These are phyloP conservation scores for Tolypocladium ophioglossoides DNA, from an alignment of 2,329 filamentous ascomycete species.

Conservation along the genomic window DNA sequence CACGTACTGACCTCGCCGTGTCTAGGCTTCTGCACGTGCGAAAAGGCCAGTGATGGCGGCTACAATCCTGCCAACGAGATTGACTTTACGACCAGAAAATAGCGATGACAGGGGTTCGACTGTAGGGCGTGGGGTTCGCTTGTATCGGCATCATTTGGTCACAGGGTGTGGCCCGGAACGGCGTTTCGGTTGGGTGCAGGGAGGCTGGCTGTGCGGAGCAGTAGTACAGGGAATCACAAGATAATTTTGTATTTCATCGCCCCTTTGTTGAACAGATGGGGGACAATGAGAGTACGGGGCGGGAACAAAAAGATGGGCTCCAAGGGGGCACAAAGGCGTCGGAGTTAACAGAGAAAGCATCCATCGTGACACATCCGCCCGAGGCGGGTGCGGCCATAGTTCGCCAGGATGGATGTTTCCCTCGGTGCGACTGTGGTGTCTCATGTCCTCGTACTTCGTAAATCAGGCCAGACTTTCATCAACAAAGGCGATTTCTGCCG, in stretches of 20 bases:
- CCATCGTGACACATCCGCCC: not conserved
- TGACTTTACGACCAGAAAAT: slow-evolving; percentile 71
- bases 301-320: not conserved
- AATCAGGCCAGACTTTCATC: not conserved
- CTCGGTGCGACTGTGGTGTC: not conserved
- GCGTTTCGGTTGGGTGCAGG: not conserved
- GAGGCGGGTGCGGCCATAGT: too few relatives aligned
- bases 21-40: slow-evolving; percentile 67
- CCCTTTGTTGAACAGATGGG: not conserved
- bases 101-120: slow-evolving; percentile 4
- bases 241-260: not conserved
- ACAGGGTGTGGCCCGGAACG: not conserved
- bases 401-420: not conserved
- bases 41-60: slow-evolving; percentile 55
- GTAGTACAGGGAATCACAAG: not conserved
- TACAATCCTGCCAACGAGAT: slow-evolving; percentile 59
- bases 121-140: not conserved
- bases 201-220: not conserved
- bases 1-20: slow-evolving; percentile 5
- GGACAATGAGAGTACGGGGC: not conserved
- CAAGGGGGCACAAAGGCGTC: not conserved
- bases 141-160: not conserved
- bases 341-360: not conserved
- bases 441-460: too few relatives aligned
- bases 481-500: not conserved